Evolutionary conservation across 2,329 filamentous ascomycete species (phyloP), one percentile per base, ranked within the genome.

Genomic region (Torrubiella hemipterigena): DNA sequence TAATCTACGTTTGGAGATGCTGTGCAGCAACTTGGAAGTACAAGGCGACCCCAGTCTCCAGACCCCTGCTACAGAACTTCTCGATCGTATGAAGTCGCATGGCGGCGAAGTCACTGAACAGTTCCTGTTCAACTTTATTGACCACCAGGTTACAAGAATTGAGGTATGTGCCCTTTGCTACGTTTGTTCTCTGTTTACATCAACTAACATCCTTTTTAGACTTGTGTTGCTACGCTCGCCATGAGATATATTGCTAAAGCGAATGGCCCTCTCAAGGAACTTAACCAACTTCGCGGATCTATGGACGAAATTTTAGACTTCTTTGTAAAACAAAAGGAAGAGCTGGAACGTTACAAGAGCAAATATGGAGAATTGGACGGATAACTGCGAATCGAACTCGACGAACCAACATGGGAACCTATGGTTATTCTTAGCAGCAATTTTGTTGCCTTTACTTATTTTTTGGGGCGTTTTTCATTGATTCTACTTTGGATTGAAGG

Each of bases 91-190:
- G 51, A 70, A 65, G 50, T 52, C 65, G 33, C 59, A 77, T 25
- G 84, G 82, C 30, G 85, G 84, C 9, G 86, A 95, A 51, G 73
- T 95, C 32, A 85, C 87, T 17, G 91, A 96, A 63, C 68, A 74
- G 32, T 89, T 93, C 55, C 62, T 96, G 55, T 59, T 93, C 34
- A 86, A 84, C 48, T 85, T 98, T 48, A 71, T 96, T 54, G 87
- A 93, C 52, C 87, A 96, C 51, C 86, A 95, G 67, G 81, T 98
- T 44, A 87, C 82, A 52, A 76, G 91, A 48, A 93, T 98, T 52
- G 91, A 98, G 76, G 86, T 93, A 65, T 58, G 78, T 59, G 20
- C 12, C 3, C n/a, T 11, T n/a, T n/a, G n/a, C n/a, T n/a, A n/a
- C n/a, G n/a, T n/a, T n/a, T n/a, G n/a, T 8, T 22, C 20, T 22